These are phyloP conservation scores for Tuber calosporum DNA, from an alignment of 495 filamentous ascomycete species.

Conservation along the genomic window DNA sequence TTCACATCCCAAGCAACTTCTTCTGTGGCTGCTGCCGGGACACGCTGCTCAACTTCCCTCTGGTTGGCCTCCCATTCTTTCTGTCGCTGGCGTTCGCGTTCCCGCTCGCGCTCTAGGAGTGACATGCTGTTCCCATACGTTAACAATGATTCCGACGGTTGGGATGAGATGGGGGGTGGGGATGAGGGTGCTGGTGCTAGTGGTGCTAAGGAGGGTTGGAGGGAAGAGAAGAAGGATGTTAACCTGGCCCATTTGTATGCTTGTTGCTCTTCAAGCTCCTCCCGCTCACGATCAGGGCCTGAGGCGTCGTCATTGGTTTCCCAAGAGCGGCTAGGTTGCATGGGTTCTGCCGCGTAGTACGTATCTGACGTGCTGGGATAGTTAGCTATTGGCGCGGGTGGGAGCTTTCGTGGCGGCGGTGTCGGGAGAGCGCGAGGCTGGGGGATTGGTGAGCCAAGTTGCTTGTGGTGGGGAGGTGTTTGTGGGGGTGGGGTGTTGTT, in stretches of 20 bases:
- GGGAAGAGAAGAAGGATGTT: conserved; percentile 31
- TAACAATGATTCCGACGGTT: conserved; percentile 34
- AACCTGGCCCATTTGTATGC: conserved; percentile 40
- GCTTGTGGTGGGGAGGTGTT: conserved; percentile 33
- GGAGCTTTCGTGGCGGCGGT: conserved; percentile 41
- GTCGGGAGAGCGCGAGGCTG: conserved; percentile 39
- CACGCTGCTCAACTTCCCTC: conserved; percentile 51
- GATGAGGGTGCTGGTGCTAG: conserved; percentile 26
- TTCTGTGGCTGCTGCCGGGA: conserved; percentile 1
- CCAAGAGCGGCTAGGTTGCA: conserved; percentile 31
- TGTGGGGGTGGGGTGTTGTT: conserved; percentile 33
- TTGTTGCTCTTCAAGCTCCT: conserved; percentile 31
- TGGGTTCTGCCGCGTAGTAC: conserved; percentile 24
- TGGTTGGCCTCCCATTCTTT: conserved; percentile 93
- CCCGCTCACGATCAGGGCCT: conserved; percentile 12
- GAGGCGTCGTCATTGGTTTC: conserved; percentile 35
- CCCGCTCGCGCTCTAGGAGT: conserved; percentile 90
- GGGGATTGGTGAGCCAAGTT: conserved; percentile 28
- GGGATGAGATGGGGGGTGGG: conserved; percentile 32
- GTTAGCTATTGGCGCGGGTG: conserved; percentile 27
- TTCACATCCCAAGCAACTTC: conserved; percentile 29
- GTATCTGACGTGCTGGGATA: conserved; percentile 20
- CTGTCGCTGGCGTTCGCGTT: conserved; percentile 85
- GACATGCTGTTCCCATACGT: conserved; percentile 50
- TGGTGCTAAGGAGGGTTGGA: conserved; percentile 39